A percentile compares a stretch with the other conserved stretches of the same genome.
phyloP scores from a whole-genome alignment of 2,329 filamentous ascomycete genomes.

The Penicillium freii region DNA sequence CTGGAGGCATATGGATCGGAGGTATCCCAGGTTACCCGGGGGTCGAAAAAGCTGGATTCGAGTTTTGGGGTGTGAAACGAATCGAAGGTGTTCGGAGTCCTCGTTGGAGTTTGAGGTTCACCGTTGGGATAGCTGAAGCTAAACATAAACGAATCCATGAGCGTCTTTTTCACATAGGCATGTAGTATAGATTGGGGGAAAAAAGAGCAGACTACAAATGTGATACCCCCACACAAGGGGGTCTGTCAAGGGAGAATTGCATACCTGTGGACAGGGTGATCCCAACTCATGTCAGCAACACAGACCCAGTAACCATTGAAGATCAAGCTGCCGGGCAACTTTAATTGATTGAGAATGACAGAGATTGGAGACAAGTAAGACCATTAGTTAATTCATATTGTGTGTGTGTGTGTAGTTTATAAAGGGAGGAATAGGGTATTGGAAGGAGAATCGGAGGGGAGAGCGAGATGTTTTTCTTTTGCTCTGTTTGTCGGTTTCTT shows the following conservation, averaged over 20 bases:
- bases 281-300: slow-evolving; percentile 49
- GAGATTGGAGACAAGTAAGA: neutral
- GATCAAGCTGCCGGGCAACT: slow-evolving; percentile 37
- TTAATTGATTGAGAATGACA: slow-evolving; percentile 19
- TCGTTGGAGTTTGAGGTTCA: slow-evolving; percentile 49
- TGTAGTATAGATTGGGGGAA: slow-evolving; percentile 4
- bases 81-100: slow-evolving; percentile 42
- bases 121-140: slow-evolving; percentile 48
- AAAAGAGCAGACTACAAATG: slow-evolving; percentile 2
- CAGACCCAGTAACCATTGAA: slow-evolving; percentile 38
- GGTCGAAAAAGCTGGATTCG: slow-evolving; percentile 48
- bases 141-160: slow-evolving; percentile 35
- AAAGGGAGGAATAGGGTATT: slow-evolving; percentile 6
- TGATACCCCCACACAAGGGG: slow-evolving; percentile 18
- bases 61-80: slow-evolving; percentile 48
- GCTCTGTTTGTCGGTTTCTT: slow-evolving; percentile 33
- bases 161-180: slow-evolving; percentile 21
- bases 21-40: slow-evolving; percentile 48
- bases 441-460: slow-evolving; percentile 9
- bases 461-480: slow-evolving; percentile 37
- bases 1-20: slow-evolving; percentile 49
- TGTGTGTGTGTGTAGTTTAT: neutral
- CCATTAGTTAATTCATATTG: slow-evolving; percentile 6
- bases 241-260: slow-evolving; percentile 18
- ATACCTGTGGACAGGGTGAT: slow-evolving; percentile 48